Base-by-base conservation (phyloP, 2,329 filamentous ascomycete species). In the Metarhizium guizhouense region DNA sequence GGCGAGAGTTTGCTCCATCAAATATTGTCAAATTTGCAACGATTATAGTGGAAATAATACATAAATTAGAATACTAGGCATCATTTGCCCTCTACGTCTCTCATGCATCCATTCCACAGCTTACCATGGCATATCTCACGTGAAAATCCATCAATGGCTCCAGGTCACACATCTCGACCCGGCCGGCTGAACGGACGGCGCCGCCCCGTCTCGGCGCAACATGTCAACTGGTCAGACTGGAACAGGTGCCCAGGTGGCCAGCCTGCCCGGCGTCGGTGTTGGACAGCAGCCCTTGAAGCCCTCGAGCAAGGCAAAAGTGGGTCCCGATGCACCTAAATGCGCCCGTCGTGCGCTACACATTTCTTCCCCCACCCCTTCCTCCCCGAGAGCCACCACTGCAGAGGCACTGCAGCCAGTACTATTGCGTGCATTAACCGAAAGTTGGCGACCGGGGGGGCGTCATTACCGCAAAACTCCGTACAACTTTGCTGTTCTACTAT, bases 401-500 rank as follows among this genome's bases (percentile, higher is more conserved):
- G 45, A 14, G 25, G 6, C 43, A 29, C 43, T 29, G 20, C n/a
- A 10, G 43, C 43, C n/a, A 25, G 43, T 29, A n/a, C 43, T 25
- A 10, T 25, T 8, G 43, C 7, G 20, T n/a, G 2, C 43, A 47
- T 47, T 25, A 48, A 30, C 45, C 8, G 25, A 29, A 29, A 29
- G 45, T 48, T 30, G 45, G 25, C 13, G 25, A 48, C 45, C 8
- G 18, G 32, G 14, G 43, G 52, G 52, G 43, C 45, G 52, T 48
- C 47, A 43, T 56, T 45, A 38, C 52, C 52, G 52, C 48, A 54
- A 54, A 56, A 51, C 47, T 54, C 52, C 32, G 40, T 47, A 8
- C 45, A 40, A 40, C 38, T 48, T 32, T 53, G 42, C 45, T 20
- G 36, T 47, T 50, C 10, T 13, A n/a, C 54, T 30, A 30, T 10